Evolutionary conservation across 1,284 basidiomycete genomes (phyloP), one percentile per base, ranked within the genome.

Genomic region (Boletus mariae): DNA sequence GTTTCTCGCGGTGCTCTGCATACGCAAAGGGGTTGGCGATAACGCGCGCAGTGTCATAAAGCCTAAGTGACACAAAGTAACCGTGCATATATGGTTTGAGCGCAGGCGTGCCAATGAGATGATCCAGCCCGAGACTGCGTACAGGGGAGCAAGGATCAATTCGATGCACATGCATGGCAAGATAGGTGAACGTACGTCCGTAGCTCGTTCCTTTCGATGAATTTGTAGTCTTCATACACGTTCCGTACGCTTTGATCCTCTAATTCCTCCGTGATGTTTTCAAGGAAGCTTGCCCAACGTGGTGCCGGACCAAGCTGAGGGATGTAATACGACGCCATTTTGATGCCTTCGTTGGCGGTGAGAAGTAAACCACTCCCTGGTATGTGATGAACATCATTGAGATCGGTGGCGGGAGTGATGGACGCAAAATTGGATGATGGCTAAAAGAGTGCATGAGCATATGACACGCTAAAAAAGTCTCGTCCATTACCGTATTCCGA

Each of bases 21-120:
- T 98, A 98, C 4, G 88, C 93, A 67, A 94, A 96, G 0, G 97
- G 97, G 74, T 99, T 98, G 57, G 92, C 88, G 61, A 99, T 94
- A 62, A 98, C 82, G 34, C 95, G 86, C 1, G 97, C 97, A 49
- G 94, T 90, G 63, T 97, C 92, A 78, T 99, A 99, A 7, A 98
- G 82, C 65, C 93, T 90, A 71, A 99, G 84, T 10, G 94, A 90
- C 61, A 99, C 74, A 77, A 99, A 99, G 83, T 95, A 98, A 47
- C 97, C 97, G 72, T 99, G 97, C 96, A 99, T 98, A 75, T 99
- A 99, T 1, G 97, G 96, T 70, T 96, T 95, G 77, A 99, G 88
- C 13, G 92, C 84, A 11, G 94, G 86, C 1, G 94, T 97, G 49
- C 97, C 97, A 63, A 98, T 75, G 61, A 99, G 90, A 70, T 97